Base-by-base conservation (phyloP, 495 filamentous ascomycete genomes). In the Xylaria acuta region DNA sequence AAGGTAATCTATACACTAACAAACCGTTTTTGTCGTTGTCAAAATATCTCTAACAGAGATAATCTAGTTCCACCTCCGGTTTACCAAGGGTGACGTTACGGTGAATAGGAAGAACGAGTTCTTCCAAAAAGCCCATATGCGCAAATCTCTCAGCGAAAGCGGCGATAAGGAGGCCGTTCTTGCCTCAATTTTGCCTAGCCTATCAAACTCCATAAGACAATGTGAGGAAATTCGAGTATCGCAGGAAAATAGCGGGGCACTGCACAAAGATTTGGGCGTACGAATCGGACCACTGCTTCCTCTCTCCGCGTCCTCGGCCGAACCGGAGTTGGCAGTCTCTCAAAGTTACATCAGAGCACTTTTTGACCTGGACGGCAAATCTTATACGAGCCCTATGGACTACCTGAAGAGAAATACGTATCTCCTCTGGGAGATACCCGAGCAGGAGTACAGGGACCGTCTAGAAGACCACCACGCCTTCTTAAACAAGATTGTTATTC, bases 71-170 rank as follows among this genome's bases (percentile, higher is more conserved):
- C 87, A 89, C 71, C 83, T 96, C 72, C 91, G 92, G 75, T 94
- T 97, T 78, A 98, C 93, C 18, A 91, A 90, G 72, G 95, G 96
- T 11, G 94, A 98, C 81, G 92, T 93, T n/a, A 89, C 90, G 14
- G 92, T 97, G 32, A 87, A 88, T n/a, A 88, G 88, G 60, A 98
- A 98, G 77, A 87, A 98, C 12, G 86, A 86, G 75, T 94, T 90
- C 78, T 85, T 99, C 16, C 94, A 98, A 76, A 90, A 88, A 66
- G 86, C 85, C 34, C 94, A 98, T 80, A 87, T 82, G 38, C 70
- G 71, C 14, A 76, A 74, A 5, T 71, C 79, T 16, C 45, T 76
- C 32, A n/a, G 36, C 12, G 36, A 72, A 1, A 41, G 71, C 3
- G 36, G 20, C 40, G 22, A 25, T 40, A 60, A 72, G 14, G 62